These are phyloP conservation scores for Aotearoamyces nothofagi DNA, from an alignment of 2,329 filamentous ascomycete genomes.

Conservation along the genomic window DNA sequence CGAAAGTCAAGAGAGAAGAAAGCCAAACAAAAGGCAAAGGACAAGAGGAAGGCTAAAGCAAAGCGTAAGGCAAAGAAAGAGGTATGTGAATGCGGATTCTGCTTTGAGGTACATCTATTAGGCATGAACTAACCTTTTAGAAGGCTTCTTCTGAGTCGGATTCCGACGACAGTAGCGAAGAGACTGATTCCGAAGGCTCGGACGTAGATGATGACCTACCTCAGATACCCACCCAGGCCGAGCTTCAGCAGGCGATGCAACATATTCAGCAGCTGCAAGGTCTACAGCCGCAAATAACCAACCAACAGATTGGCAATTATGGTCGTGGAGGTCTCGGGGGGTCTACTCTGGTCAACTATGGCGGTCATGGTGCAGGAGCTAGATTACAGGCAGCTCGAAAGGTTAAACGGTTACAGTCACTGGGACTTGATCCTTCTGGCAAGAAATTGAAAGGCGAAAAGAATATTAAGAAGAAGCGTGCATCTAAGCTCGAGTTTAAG, in stretches of 20 bases:
- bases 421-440: conserved; percentile 13
- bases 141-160: conserved; percentile 14
- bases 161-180: conserved; percentile 15
- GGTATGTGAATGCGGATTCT: conserved; percentile 9
- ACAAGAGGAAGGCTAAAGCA: conserved; percentile 23
- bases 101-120: conserved; percentile 2
- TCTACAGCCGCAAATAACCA: conserved; percentile 7
- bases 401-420: conserved; percentile 10
- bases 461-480: conserved; percentile 22
- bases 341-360: conserved; percentile 3
- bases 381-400: conserved; percentile 11
- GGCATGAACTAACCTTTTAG: conserved; percentile 7
- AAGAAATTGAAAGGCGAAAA: conserved; percentile 26
- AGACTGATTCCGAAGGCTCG: conserved; percentile 16
- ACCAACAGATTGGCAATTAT: conserved; percentile 11
- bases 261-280: conserved; percentile 8
- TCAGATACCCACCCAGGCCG: conserved; percentile 14
- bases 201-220: conserved; percentile 18
- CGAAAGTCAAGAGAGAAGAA: conserved; percentile 2
- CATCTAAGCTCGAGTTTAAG: conserved; percentile 49
- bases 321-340: conserved; percentile 1
- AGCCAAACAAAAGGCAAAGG: conserved; percentile 17
- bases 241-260: conserved; percentile 6
- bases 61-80: conserved; percentile 23
- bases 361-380: conserved; percentile 6